Evolutionary conservation across 306 rosid species (phyloP).

Genomic region (Neltuma alba): DNA sequence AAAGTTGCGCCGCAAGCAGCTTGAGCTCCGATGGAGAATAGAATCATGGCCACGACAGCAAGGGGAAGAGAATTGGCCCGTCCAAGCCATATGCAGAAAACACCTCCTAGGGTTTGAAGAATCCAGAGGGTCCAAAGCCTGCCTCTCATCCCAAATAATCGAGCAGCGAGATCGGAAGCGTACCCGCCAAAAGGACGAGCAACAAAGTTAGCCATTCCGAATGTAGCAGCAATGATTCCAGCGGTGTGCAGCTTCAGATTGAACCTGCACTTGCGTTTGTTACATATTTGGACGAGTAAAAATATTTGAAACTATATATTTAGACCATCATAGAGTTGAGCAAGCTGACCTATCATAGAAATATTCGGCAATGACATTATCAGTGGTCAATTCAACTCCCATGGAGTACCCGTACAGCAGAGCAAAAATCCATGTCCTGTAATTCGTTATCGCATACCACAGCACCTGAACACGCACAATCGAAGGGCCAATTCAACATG

Average conservation of each 20-base stretch:
- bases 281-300: neutral
- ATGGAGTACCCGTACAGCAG: constrained; percentile 90
- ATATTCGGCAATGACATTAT: constrained; percentile 85
- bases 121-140: constrained; percentile 81
- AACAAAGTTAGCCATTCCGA: constrained; percentile 86
- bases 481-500: neutral
- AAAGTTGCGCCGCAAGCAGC: constrained; percentile 95
- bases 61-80: constrained; percentile 65
- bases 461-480: constrained; percentile 51
- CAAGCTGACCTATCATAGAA: constrained; percentile 72
- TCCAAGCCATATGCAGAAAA: constrained; percentile 87
- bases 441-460: constrained; percentile 80
- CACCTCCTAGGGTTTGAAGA: constrained; percentile 79
- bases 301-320: neutral
- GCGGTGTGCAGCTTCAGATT: constrained; percentile 83
- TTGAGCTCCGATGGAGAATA: constrained; percentile 91
- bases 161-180: constrained; percentile 58
- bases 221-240: constrained; percentile 82
- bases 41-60: constrained; percentile 71
- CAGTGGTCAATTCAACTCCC: constrained; percentile 92
- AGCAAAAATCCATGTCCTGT: constrained; percentile 86
- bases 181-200: constrained; percentile 92
- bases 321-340: neutral
- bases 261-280: constrained; percentile 34
- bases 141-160: constrained; percentile 86